These are phyloP conservation scores for Sphagnum contortum DNA, from an alignment of 225 moss, liverwort and hornwort genomes.

Conservation along the genomic window DNA sequence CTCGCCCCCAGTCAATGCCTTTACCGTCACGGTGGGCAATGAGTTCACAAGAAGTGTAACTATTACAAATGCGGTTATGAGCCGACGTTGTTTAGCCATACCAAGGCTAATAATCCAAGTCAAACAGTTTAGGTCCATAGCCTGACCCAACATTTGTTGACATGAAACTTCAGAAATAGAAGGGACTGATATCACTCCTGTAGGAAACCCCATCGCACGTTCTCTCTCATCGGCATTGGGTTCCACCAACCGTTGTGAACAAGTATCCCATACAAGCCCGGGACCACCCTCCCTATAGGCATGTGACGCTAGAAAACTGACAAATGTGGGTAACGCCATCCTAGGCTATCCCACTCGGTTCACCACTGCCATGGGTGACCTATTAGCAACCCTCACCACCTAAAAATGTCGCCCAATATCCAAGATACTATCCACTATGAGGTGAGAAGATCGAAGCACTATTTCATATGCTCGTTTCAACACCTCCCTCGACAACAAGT, in stretches of 20 bases:
- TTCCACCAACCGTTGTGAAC: not conserved
- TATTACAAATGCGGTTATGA: not conserved
- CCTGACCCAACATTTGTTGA: slow-evolving; percentile 1
- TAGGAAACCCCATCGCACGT: slow-evolving; percentile 5
- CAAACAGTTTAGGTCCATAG: slow-evolving; percentile 1
- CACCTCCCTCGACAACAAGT: no score
- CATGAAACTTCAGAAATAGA: not conserved
- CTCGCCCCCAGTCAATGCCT: no score
- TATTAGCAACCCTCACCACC: not conserved
- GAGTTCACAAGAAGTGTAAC: rapidly evolving
- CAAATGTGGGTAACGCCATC: not conserved
- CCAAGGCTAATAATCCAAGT: slow-evolving; percentile 5
- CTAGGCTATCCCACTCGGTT: not conserved
- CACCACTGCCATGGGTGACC: not conserved
- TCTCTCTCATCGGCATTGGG: slow-evolving; percentile 7
- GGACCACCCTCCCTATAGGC: not conserved
- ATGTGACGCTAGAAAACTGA: slow-evolving; percentile 2
- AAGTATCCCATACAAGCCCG: slow-evolving; percentile 3
- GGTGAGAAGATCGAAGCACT: no score
- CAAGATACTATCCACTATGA: no score
- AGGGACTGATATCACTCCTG: not conserved
- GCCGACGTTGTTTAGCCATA: not conserved
- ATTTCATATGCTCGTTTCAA: no score
- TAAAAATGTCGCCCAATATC: not conserved
- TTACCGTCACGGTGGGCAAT: not conserved